Evolutionary conservation across 2,329 filamentous ascomycete species (phyloP), one percentile per base, ranked within the genome.

Genomic region (Aspergillus pseudotamarii): DNA sequence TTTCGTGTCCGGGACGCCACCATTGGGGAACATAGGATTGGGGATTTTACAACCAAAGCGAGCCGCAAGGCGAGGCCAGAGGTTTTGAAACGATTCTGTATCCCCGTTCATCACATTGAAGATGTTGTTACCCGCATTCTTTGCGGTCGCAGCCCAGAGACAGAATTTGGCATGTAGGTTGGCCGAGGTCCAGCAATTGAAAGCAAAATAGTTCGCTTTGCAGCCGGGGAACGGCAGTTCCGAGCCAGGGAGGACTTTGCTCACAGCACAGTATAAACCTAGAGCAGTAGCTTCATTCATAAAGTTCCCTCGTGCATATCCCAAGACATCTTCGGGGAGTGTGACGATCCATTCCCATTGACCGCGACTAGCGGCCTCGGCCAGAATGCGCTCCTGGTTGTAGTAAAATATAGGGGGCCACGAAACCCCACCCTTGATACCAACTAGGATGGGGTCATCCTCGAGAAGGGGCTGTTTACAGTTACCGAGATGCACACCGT

Each of bases 381-480:
- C 65, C 3, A 85, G 72, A 59, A 83, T 79, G 28, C 78, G 73
- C 67, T 86, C 80, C 68, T 85, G 83, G 41, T 74, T 69, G 68
- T 84, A 85, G 69, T 86, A 86, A 69, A 85, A 86, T 71, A 83
- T 86, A 3, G 78, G 77, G 4, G 78, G 79, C 58, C 78, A 76
- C 14, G 75, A 72, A 3, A 58, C 57, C 2, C 74, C 75, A 3
- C 54, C 66, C 26, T 23, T 14, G 11, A 43, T 21, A 10, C 50
- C 54, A 10, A 78, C 76, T 4, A 84, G 72, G 77, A 79, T 81
- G 1, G 79, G 78, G 60, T 84, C 82, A 16, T 76, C 72, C 68
- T 86, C 83, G 12, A 76, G 67, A 75, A 85, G 79, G 1, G 83
- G 83, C 64, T 79, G 78, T 63, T 84, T 84, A 16, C 75, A 71